These are phyloP conservation scores for Colletotrichum tropicicola DNA, from an alignment of 2,329 filamentous ascomycete species.

Conservation along the genomic window DNA sequence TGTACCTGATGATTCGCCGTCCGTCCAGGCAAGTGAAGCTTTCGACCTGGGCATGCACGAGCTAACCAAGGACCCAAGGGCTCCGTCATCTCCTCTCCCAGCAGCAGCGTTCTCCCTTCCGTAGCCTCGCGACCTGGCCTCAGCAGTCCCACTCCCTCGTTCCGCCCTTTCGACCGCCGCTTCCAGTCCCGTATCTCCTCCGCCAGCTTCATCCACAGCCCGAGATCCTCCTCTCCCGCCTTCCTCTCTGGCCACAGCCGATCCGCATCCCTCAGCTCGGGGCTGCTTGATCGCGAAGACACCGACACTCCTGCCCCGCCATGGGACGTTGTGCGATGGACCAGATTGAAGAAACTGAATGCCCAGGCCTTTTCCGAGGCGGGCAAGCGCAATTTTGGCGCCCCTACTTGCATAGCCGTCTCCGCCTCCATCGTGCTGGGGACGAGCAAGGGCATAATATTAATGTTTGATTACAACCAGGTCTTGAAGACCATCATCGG, in stretches of 20 bases:
- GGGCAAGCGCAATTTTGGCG: slow-evolving; percentile 91
- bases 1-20: slow-evolving; percentile 85
- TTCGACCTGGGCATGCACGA: background rate
- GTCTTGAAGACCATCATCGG: slow-evolving; percentile 94
- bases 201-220: slow-evolving; percentile 62
- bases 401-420: slow-evolving; percentile 88
- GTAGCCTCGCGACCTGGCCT: slow-evolving; percentile 73
- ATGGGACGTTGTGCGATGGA: slow-evolving; percentile 98
- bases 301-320: slow-evolving; percentile 79
- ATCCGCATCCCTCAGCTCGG: slow-evolving; percentile 80
- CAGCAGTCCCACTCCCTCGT: slow-evolving; percentile 79
- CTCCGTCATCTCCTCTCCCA: slow-evolving; percentile 71
- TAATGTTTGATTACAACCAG: slow-evolving; percentile 98
- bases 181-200: slow-evolving; percentile 88
- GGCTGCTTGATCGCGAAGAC: slow-evolving; percentile 70
- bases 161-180: slow-evolving; percentile 92
- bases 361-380: slow-evolving; percentile 91
- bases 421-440: slow-evolving; percentile 90
- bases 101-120: slow-evolving; percentile 77
- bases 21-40: slow-evolving; percentile 71
- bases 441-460: slow-evolving; percentile 91
- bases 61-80: slow-evolving; percentile 52
- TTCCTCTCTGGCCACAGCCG: slow-evolving; percentile 82
- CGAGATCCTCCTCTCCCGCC: slow-evolving; percentile 79
- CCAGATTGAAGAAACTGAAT: slow-evolving; percentile 87